Evolutionary conservation across 2,329 filamentous ascomycete genomes (phyloP), one percentile per base, ranked within the genome.

Genomic region (Leptosphaerulina australis): DNA sequence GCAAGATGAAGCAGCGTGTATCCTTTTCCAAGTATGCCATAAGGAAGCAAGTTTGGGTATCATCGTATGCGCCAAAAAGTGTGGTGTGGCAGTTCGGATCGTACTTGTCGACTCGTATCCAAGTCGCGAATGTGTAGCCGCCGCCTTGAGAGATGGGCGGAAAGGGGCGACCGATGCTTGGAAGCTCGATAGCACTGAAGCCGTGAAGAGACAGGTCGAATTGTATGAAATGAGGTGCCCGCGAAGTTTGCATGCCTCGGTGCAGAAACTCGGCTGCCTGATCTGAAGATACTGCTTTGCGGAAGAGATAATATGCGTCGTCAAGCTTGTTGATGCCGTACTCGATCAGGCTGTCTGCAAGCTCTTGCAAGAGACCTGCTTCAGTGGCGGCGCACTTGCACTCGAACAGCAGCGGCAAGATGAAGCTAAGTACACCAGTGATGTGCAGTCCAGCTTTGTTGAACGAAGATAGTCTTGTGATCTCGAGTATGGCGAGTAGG

Each of bases 11-110:
- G 73, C 96, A 94, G 53, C 84, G 89, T 2, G 91, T 96, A 70
- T 97, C 92, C 67, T 88, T 91, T 70, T 99, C 95, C 29, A 99
- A 80, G 67, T 99, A 99, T 53, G 91, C 87, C 61, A 99, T 84
- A 26, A 99, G 77, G 66, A 99, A 99, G 72, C 94, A 99, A 4
- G 90, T 91, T 71, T 97, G 93, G 4, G 85, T 91, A 3, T 87
- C 81, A 74, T 99, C 94, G 72, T 95, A 97, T 7, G 94, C 90
- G 20, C 94, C 94, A 70, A 99, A 99, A 11, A 99, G 82, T 0
- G 94, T 99, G 0, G 94, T 99, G 71, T 99, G 94, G 12, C 88
- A 86, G 35, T 84, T 83, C 4, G 83, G 77, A 70, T 99, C 95
- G 71, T 94, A 97, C 30, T 85, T 80, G 70, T 97, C 92, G 52